Conservation (phyloP, 1,284 basidiomycete genomes). For the Heliocybe sulcata region DNA sequence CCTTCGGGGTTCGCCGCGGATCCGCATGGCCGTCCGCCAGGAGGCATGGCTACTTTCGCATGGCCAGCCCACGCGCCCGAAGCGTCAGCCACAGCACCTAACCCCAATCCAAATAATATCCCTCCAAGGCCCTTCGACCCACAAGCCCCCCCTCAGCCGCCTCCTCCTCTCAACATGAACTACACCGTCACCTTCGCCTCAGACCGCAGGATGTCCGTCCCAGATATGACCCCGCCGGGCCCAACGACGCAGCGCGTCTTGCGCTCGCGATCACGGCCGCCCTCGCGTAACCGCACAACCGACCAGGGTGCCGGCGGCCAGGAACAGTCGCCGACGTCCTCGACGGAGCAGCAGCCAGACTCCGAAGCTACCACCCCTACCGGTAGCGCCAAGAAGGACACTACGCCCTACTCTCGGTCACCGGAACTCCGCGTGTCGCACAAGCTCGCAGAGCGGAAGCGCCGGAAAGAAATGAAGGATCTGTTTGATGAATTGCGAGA, state of each 20-base stretch:
- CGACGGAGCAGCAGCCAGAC: conserved; percentile 5
- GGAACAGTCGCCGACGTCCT: conserved; percentile 1
- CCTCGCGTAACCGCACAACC: conserved; percentile 37
- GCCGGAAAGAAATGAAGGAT: conserved; percentile 97
- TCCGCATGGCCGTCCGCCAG: conserved; percentile 53
- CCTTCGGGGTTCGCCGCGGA: conserved; percentile 57
- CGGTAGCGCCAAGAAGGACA: conserved; percentile 19
- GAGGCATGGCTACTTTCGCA: conserved; percentile 61
- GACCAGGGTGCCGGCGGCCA: neutral
- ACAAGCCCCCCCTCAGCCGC: conserved; percentile 17
- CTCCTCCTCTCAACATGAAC: conserved; percentile 35
- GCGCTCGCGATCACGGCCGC: conserved; percentile 63
- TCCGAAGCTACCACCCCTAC: neutral
- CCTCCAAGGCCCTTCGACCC: conserved; percentile 36
- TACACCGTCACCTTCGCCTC: conserved; percentile 42
- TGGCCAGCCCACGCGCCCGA: conserved; percentile 52
- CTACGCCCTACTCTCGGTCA: conserved; percentile 86
- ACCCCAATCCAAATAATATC: conserved; percentile 28
- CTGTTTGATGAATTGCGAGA: conserved; percentile 92
- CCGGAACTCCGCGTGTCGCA: conserved; percentile 91
- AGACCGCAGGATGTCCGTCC: conserved; percentile 70
- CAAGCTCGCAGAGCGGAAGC: conserved; percentile 90
- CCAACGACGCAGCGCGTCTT: conserved; percentile 40
- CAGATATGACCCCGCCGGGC: conserved; percentile 39
- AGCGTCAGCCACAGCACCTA: conserved; percentile 22